These are phyloP conservation scores for Melaleuca alternifolia DNA, from an alignment of 345 rosid genomes.

Conservation along the genomic window DNA sequence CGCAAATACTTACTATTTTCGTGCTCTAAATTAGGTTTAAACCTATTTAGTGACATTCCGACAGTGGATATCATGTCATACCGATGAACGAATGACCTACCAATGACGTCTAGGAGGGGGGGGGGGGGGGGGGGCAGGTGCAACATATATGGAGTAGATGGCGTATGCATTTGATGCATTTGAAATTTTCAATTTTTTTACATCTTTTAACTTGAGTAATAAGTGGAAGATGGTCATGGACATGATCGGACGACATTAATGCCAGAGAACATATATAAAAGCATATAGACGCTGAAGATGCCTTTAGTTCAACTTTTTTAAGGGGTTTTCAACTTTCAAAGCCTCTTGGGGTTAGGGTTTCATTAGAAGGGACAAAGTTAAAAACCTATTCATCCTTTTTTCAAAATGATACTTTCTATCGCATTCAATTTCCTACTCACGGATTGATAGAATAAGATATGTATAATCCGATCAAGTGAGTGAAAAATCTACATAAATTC, in stretches of 20 bases:
- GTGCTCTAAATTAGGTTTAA: neutral
- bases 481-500: neutral
- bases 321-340: too few relatives aligned
- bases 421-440: too few relatives aligned
- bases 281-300: neutral
- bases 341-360: neutral
- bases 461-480: rapidly evolving
- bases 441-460: neutral
- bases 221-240: neutral
- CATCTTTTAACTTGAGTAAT: neutral
- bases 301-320: too few relatives aligned
- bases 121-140: neutral
- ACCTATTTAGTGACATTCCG: neutral
- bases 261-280: neutral
- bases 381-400: too few relatives aligned
- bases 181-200: neutral
- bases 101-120: too few relatives aligned
- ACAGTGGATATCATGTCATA: neutral
- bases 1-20: neutral
- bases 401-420: too few relatives aligned
- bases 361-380: neutral
- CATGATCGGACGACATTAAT: neutral
- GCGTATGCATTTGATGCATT: neutral
- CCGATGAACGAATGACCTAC: neutral
- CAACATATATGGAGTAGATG: neutral